Base-by-base conservation (phyloP, 2,329 filamentous ascomycete species). In the Paraphaeosphaeria sporulosa region DNA sequence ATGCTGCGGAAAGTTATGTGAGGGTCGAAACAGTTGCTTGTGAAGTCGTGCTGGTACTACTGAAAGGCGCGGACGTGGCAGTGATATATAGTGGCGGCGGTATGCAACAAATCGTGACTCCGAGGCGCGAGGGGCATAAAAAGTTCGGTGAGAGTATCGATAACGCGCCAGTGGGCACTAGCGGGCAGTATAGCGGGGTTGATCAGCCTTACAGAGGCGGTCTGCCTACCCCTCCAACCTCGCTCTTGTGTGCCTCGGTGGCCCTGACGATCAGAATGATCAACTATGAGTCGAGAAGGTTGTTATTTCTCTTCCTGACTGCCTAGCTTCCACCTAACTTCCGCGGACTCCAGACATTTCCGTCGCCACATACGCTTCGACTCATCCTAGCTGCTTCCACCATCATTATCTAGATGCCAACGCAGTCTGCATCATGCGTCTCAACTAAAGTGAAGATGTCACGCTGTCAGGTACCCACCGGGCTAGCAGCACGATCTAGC, bases 81-180 rank as follows among this genome's bases (percentile, higher is more conserved):
- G 32, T 32, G 25, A 21, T 43, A 57, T 19, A 57, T 57, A 25
- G 46, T n/a, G 32, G 25, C 17, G 38, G 44, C 44, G n/a, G 34
- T 17, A 53, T 40, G 34, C 34, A 42, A n/a, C 21, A 40, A 49
- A 21, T 21, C 32, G 36, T 54, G 51, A 34, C 38, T 43, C 50
- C 13, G 38, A 38, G 21, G 23, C 12, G 25, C 8, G 23, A 38
- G 38, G 38, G 44, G 40, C 50, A 49, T 34, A 48, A 57, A 54
- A 50, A 57, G 43, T 38, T 49, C 32, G 40, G 40, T 38, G 52
- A 44, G 40, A 25, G 21, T 48, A 40, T 47, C 44, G 43, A 56
- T 40, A 48, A 48, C 34, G 49, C 54, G 43, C 42, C 54, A 49
- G n/a, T 12, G 25, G 25, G 30, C 25, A 46, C 49, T 43, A n/a